Evolutionary conservation across 2,329 filamentous ascomycete species (phyloP), one percentile per base, ranked within the genome.

Genomic region (Phialophora verrucosa): DNA sequence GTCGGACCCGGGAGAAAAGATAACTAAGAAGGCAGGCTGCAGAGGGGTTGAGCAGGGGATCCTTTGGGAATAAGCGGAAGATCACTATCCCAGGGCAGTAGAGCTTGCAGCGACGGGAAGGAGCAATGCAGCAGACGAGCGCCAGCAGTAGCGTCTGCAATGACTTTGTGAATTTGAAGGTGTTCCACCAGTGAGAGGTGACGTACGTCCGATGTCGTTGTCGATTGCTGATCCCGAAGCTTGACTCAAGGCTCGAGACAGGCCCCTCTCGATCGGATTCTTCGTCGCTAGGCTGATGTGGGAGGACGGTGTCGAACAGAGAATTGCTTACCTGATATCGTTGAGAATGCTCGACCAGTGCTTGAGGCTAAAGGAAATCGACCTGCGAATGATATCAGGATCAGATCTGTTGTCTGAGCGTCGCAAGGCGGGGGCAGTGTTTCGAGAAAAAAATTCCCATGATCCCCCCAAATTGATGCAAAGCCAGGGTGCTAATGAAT

Each of bases 191-290:
- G 50, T 59, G 35, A 58, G 58, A 69, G 62, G 64, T 69, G 67
- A 69, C 67, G 67, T 69, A 66, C 63, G 54, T 42, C 63, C 32
- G 58, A 66, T 55, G 55, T 66, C 17, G 35, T 62, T 42, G 62
- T 64, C 29, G 59, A 53, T 32, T 61, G 59, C 59, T 61, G 59
- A 51, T 51, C 59, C 59, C 32, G 11, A 53, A 61, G 59, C 59
- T 54, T 35, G 49, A 50, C 42, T 38, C 31, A 58, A 25, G 17
- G 25, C 50, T 35, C 20, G 51, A 25, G 38, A 29, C 27, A 20
- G 49, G 27, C 32, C 38, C 25, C 31, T 42, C 32, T 51, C 57
- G 35, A 35, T 11, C 11, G 12, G 44, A 7, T 20, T 11, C 14
- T 29, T 38, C 56, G 17, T 31, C 10, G 29, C 42, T 59, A 23